These are phyloP conservation scores for Aureobasidium zeae DNA, from an alignment of 2,329 filamentous ascomycete genomes.

Conservation along the genomic window DNA sequence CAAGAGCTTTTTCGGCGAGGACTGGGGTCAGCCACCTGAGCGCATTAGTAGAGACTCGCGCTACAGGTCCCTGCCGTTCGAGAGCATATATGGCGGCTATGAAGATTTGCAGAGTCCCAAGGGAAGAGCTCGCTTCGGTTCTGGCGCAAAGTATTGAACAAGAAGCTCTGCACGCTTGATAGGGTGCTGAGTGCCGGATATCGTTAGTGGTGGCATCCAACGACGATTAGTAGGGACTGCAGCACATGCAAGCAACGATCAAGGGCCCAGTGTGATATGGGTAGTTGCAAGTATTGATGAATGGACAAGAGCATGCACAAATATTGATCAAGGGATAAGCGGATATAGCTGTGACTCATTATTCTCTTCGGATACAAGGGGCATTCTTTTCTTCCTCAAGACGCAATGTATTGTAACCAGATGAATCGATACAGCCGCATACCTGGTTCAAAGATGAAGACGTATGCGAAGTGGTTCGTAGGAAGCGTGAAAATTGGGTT, in stretches of 20 bases:
- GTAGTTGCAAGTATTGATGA: too few species aligned
- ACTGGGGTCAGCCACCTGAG: slow-evolving; percentile 30
- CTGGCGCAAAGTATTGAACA: slow-evolving; percentile 1
- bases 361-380: too few species aligned
- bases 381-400: background rate
- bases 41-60: slow-evolving; percentile 30
- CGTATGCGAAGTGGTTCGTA: background rate
- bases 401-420: background rate
- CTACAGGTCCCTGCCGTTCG: slow-evolving; percentile 24
- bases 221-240: too few species aligned
- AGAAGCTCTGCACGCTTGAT: too few species aligned
- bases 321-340: too few species aligned
- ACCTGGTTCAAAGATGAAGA: background rate
- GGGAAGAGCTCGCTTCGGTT: slow-evolving; percentile 1
- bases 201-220: too few species aligned
- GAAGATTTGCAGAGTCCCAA: slow-evolving; percentile 3
- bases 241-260: too few species aligned
- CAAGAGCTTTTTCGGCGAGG: slow-evolving; percentile 34
- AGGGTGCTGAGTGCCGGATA: too few species aligned
- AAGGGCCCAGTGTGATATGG: too few species aligned
- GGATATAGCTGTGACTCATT: too few species aligned
- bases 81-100: slow-evolving; percentile 19
- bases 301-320: too few species aligned
- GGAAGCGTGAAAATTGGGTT: background rate
- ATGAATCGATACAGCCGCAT: background rate